phyloP scores from a whole-genome alignment of 2,329 filamentous ascomycete genomes.

The Stemphylium beticola region DNA sequence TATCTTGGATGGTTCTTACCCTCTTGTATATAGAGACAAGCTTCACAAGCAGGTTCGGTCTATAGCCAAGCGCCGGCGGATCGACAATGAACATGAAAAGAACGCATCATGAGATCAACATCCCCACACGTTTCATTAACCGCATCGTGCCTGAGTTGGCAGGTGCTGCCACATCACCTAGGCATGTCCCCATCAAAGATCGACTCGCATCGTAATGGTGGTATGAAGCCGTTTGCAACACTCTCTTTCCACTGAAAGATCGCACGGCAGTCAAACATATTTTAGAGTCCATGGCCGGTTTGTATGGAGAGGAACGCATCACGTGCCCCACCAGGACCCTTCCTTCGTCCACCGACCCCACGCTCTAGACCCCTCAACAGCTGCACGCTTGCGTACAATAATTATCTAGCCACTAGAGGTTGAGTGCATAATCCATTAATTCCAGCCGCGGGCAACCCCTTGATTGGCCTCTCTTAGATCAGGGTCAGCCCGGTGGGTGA shows the following conservation, averaged over 20 bases:
- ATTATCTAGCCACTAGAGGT: conserved; percentile 11
- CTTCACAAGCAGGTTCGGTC: conserved; percentile 3
- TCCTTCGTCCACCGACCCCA: conserved; percentile 4
- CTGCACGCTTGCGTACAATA: not conserved
- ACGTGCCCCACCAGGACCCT: conserved; percentile 6
- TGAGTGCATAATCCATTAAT: conserved; percentile 10
- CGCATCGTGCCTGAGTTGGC: not conserved
- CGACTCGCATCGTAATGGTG: not conserved
- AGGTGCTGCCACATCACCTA: not conserved
- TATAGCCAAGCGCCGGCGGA: conserved; percentile 7
- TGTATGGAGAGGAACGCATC: not conserved
- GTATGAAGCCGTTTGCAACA: too few species aligned
- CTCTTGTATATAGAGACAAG: not conserved
- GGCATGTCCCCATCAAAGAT: not conserved
- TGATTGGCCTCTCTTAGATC: conserved; percentile 8
- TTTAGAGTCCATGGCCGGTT: not conserved
- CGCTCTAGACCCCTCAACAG: conserved; percentile 2
- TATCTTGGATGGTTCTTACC: not conserved
- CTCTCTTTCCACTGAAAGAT: not conserved
- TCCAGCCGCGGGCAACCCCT: not conserved
- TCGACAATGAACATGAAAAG: conserved; percentile 7
- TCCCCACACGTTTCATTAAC: not conserved
- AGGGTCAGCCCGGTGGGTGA: not conserved
- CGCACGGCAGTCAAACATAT: not conserved
- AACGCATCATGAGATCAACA: conserved; percentile 9